Conservation (phyloP, 306 rosid genomes). For the Malus sieversii region DNA sequence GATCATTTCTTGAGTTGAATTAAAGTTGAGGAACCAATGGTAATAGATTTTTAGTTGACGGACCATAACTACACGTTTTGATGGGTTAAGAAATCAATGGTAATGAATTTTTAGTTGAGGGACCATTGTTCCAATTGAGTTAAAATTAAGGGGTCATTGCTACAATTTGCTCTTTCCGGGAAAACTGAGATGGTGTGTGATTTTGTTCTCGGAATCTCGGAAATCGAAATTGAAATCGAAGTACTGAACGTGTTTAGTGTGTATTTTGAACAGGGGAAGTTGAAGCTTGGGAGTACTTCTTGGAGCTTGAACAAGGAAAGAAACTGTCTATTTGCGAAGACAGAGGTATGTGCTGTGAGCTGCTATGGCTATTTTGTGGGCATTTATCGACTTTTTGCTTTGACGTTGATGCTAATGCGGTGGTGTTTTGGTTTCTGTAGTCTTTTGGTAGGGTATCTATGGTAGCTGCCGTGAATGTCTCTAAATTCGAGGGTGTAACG, state of each 20-base stretch:
- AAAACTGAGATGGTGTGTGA: not conserved
- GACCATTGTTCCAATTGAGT: no score
- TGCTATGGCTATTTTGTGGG: not conserved
- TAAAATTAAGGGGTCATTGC: no score
- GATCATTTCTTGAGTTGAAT: no score
- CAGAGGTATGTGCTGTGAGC: constrained; percentile 28
- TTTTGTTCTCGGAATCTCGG: not conserved
- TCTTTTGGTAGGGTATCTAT: constrained; percentile 61
- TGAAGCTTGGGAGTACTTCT: constrained; percentile 32
- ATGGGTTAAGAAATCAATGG: no score
- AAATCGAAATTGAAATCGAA: not conserved
- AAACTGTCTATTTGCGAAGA: constrained; percentile 24
- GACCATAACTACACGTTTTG: no score
- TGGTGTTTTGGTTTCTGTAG: constrained; percentile 25
- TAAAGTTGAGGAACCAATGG: no score
- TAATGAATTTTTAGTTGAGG: no score
- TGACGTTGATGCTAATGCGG: not conserved
- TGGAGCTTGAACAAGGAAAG: constrained; percentile 39
- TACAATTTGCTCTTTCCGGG: no score
- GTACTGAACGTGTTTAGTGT: not conserved
- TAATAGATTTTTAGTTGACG: no score
- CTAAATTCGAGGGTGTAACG: constrained; percentile 81
- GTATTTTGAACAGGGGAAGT: constrained; percentile 34
- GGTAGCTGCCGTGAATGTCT: constrained; percentile 60
- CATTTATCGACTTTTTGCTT: not conserved